Evolutionary conservation across 192 early-diverging fungal species (phyloP).

Genomic region (Linnemannia exigua): DNA sequence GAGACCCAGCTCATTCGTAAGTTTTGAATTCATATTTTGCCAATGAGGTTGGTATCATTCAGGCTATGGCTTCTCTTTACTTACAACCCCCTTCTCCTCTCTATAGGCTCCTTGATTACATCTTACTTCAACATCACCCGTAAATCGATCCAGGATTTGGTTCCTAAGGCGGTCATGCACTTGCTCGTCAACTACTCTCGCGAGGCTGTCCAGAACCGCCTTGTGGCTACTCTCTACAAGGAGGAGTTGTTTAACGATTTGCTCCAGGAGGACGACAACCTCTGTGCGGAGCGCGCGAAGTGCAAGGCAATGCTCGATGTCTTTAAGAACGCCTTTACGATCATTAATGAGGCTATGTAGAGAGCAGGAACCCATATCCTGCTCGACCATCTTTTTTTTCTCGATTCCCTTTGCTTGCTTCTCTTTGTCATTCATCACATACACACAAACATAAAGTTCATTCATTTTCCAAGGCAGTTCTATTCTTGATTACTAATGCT

Average conservation of each 20-base stretch:
- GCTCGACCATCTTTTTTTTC: neutral
- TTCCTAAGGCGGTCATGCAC: slow-evolving; percentile 90
- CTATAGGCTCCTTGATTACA: slow-evolving; percentile 74
- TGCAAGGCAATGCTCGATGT: slow-evolving; percentile 84
- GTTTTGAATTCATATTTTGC: slow-evolving; percentile 13
- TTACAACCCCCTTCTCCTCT: slow-evolving; percentile 1
- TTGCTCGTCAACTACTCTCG: slow-evolving; percentile 82
- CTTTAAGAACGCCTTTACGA: slow-evolving; percentile 82
- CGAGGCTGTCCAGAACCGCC: slow-evolving; percentile 80
- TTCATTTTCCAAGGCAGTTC: neutral
- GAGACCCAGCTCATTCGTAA: slow-evolving; percentile 85
- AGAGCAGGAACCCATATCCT: neutral
- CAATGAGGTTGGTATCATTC: neutral
- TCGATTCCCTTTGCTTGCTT: neutral
- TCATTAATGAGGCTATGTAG: slow-evolving; percentile 71
- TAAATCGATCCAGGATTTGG: slow-evolving; percentile 84
- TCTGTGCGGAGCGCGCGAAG: slow-evolving; percentile 80
- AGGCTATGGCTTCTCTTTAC: neutral
- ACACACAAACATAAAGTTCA: slow-evolving; percentile 17
- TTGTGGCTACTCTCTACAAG: slow-evolving; percentile 82
- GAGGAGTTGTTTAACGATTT: slow-evolving; percentile 78
- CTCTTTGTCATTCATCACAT: neutral
- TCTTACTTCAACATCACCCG: slow-evolving; percentile 86
- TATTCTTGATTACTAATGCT: neutral
- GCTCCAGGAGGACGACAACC: slow-evolving; percentile 80